These are phyloP conservation scores for Murraya koenigii DNA, from an alignment of 345 rosid species.

Conservation along the genomic window DNA sequence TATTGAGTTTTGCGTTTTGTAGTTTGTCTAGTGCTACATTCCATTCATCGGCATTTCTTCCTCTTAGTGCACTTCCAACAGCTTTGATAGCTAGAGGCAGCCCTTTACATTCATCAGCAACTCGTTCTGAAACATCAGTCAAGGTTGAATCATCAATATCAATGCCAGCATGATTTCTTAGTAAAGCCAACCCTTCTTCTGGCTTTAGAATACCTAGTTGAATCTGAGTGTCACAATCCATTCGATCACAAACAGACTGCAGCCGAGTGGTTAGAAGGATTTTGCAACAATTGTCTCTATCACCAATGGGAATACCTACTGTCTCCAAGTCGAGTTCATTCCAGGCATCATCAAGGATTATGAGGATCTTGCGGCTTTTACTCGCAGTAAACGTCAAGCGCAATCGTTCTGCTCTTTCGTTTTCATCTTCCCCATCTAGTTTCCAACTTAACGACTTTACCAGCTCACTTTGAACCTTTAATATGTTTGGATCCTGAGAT, in stretches of 20 bases:
- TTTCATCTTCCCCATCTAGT: accelerated
- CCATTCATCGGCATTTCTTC: background rate
- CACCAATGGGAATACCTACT: background rate
- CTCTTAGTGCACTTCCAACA: background rate
- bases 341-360: background rate
- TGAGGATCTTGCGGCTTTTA: background rate
- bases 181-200: too few species aligned
- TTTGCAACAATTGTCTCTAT: background rate
- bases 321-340: background rate
- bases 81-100: too few species aligned
- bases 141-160: too few species aligned
- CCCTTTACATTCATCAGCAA: too few species aligned
- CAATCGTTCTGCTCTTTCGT: background rate
- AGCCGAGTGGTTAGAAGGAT: background rate
- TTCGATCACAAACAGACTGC: accelerated
- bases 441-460: too few species aligned
- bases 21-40: background rate
- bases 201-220: background rate
- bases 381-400: background rate
- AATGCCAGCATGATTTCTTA: too few species aligned
- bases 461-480: too few species aligned
- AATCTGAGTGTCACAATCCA: too few species aligned
- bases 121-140: too few species aligned
- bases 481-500: too few species aligned
- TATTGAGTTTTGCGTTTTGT: background rate